A percentile compares a stretch with the other conserved stretches of the same genome.
phyloP scores from a whole-genome alignment of 1,284 basidiomycete genomes.

The Rhodotorula sp. region DNA sequence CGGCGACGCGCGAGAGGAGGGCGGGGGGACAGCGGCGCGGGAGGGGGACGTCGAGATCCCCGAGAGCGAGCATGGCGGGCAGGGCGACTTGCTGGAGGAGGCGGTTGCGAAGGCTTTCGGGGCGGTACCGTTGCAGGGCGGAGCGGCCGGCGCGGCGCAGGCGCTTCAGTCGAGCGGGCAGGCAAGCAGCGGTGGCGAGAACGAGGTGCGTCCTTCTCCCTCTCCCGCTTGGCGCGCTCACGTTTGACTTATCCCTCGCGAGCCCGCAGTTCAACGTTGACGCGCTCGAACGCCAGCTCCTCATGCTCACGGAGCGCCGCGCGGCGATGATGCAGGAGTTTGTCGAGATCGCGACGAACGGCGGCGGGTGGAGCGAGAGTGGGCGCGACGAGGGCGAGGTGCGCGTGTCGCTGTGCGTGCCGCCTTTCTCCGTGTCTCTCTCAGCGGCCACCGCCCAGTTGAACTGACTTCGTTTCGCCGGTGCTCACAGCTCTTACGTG shows the following conservation, averaged over 20 bases:
- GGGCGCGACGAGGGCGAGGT: constrained; percentile 24
- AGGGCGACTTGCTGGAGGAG: background rate
- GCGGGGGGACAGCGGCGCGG: background rate
- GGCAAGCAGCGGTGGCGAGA: background rate
- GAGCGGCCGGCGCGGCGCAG: background rate
- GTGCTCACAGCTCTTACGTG: constrained; percentile 16
- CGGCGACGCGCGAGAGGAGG: background rate
- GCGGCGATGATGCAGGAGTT: constrained; percentile 19
- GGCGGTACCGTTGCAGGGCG: background rate
- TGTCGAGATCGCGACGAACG: constrained; percentile 24
- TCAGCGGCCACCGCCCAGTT: accelerated
- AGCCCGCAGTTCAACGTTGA: background rate
- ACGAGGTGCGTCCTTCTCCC: background rate
- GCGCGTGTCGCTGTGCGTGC: constrained; percentile 14
- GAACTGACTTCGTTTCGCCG: no score
- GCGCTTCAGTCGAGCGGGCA: background rate
- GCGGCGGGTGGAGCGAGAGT: background rate
- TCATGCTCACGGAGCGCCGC: constrained; percentile 22
- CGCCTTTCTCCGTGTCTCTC: background rate
- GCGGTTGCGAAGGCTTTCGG: background rate
- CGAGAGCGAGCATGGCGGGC: constrained; percentile 26
- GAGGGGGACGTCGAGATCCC: constrained; percentile 9
- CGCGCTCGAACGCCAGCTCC: background rate
- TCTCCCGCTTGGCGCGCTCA: background rate
- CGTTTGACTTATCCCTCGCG: background rate